Conservation (phyloP, 202 grass and related monocot species). For the Eragrostis tef region DNA sequence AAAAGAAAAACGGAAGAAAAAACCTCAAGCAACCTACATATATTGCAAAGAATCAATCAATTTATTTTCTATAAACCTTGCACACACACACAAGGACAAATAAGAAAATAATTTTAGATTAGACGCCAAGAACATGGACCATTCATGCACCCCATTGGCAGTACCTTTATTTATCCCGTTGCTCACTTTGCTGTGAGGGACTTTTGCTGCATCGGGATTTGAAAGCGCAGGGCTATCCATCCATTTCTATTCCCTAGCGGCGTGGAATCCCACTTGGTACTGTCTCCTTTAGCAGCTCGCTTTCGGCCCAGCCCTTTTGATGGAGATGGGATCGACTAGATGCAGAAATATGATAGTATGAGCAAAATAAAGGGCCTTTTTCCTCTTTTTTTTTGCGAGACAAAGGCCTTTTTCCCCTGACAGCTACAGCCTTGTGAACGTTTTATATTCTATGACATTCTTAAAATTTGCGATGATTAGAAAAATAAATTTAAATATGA, state of each 20-base stretch:
- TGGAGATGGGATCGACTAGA: not conserved
- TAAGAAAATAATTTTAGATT: not conserved
- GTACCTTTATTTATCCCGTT: not conserved
- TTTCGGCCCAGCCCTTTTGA: slow-evolving; percentile 2
- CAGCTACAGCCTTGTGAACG: not conserved
- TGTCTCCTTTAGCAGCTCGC: slow-evolving; percentile 18
- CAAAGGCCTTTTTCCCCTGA: not conserved
- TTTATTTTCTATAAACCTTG: too few relatives aligned
- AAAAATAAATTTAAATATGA: too few relatives aligned
- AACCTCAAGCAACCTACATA: too few relatives aligned
- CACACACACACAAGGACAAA: too few relatives aligned
- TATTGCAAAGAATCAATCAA: too few relatives aligned
- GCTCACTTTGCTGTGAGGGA: not conserved
- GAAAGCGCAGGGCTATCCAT: not conserved
- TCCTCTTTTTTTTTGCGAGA: too few relatives aligned
- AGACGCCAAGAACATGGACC: not conserved
- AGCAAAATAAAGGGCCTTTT: too few relatives aligned
- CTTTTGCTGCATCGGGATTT: slow-evolving; percentile 2
- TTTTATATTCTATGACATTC: too few relatives aligned
- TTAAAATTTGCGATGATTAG: too few relatives aligned
- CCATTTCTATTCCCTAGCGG: not conserved
- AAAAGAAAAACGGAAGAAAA: not conserved
- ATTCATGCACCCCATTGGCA: not conserved
- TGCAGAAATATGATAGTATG: not conserved
- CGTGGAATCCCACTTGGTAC: slow-evolving; percentile 21